Evolutionary conservation across 2,329 filamentous ascomycete species (phyloP).

Genomic region (Curvularia verruculosa): DNA sequence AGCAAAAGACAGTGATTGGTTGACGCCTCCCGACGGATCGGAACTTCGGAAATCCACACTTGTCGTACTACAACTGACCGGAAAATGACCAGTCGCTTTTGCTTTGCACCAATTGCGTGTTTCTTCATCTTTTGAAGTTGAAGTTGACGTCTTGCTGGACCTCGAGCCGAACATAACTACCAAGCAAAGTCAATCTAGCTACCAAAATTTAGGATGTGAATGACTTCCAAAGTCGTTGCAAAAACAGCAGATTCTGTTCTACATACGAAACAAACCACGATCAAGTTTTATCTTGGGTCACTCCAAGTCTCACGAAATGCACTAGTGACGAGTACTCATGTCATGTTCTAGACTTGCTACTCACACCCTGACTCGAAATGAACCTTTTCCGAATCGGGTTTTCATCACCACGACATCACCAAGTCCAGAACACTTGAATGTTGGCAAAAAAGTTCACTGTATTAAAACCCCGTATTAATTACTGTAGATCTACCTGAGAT

Average conservation of each 20-base stretch:
- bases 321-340: no score
- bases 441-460: neutral
- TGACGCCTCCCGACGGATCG: conserved; percentile 9
- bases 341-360: neutral
- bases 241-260: neutral
- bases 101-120: neutral
- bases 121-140: neutral
- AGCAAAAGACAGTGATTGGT: conserved; percentile 26
- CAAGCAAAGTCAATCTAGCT: neutral
- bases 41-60: conserved; percentile 9
- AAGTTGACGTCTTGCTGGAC: no score
- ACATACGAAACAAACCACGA: neutral
- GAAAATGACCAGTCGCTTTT: neutral
- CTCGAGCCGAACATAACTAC: no score
- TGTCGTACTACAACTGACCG: neutral
- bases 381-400: neutral
- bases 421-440: neutral
- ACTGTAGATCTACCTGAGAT: neutral
- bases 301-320: neutral
- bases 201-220: neutral
- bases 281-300: neutral
- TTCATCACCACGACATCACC: neutral
- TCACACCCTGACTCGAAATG: neutral
- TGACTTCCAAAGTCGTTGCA: neutral
- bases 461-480: neutral